Base-by-base conservation (phyloP, 495 filamentous ascomycete species). In the Aspergillus egyptiacus region DNA sequence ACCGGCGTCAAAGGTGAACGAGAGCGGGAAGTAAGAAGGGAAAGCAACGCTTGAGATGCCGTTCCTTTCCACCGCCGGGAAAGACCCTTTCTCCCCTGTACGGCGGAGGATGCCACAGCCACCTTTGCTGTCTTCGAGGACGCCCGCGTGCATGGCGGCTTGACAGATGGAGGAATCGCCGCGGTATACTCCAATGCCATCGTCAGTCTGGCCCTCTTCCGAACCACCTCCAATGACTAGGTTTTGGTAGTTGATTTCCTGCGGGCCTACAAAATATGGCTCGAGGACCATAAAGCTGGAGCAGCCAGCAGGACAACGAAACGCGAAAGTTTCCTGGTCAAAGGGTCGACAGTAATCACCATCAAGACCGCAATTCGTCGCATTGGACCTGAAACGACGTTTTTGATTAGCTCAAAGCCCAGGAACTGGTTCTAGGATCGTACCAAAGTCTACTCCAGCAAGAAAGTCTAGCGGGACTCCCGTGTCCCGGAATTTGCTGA, bases 81-180 rank as follows among this genome's bases (percentile, higher is more conserved):
- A 91, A 32, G 75, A 57, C 43, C 70, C 65, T 32, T 79, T 72
- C 45, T 78, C 66, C 20, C 87, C 87, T 3, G 77, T 65, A 23
- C 85, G 73, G 19, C 71, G 72, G 13, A 86, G 69, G n/a, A 85
- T 75, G 7, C 82, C 87, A 58, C 87, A 90, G 3, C 87, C 87
- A 31, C 87, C 87, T 3, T 70, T 71, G 0, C 67, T 60, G 59
- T 86, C 68, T 25, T 73, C 74, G 34, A 88, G 74, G 27, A 89
- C 36, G 6, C 87, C 86, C 7, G 85, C 78, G 65, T 91, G 87
- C 22, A 91, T 75, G 13, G 86, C 86, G 6, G 86, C 69, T 10
- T 76, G 76, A 59, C 87, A 91, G 51, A 90, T 82, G 46, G 83
- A 84, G 2, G 86, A 90, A 57, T 91, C 87, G 5, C 84, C 82